Base-by-base conservation (phyloP, 345 rosid genomes). In the Camelina laxa region DNA sequence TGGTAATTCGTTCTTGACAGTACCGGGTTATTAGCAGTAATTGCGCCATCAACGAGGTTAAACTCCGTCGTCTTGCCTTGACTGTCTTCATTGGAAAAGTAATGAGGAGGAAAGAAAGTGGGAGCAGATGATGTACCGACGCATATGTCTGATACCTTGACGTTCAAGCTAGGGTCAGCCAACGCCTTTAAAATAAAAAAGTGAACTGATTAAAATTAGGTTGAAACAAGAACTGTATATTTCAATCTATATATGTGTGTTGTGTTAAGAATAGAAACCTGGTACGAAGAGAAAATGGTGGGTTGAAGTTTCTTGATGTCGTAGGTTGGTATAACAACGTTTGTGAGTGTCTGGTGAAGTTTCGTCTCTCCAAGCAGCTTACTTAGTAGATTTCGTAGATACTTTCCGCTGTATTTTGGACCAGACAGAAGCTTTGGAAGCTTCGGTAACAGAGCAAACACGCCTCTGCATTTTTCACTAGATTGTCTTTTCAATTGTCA, bases 11-110 rank as follows among this genome's bases (percentile, higher is more conserved):
- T 22, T 22, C 20, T 42, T 42, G 38, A 24, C 36, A 63, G 13
- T 63, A 89, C 97, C 38, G 96, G 97, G 66, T 91, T 89, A 67
- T 78, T 84, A 50, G 96, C 91, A 2, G 90, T 86, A 20, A 91
- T 17, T 2, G 77, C 91, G 2, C 97, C 96, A 67, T 91, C 97
- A 19, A 91, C 79, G 16, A 89, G 90, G 79, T 92, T 60, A 81
- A 89, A 88, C 61, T 89, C 89, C 7, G 68, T 16, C 5, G 20
- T 33, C 14, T 76, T 69, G 22, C 87, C 91, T 62, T 76, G 49
- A 20, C 69, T 60, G 42, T 85, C 85, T 75, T 78, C 69, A 55
- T 79, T 89, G 59, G 69, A 48, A 77, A 91, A 89, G 59, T 82
- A 80, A 76, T 85, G 70, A 47, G 88, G 73, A 21, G 96, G 96